These are phyloP conservation scores for Rhodocollybia butyracea DNA, from an alignment of 768 basidiomycete genomes.

Conservation along the genomic window DNA sequence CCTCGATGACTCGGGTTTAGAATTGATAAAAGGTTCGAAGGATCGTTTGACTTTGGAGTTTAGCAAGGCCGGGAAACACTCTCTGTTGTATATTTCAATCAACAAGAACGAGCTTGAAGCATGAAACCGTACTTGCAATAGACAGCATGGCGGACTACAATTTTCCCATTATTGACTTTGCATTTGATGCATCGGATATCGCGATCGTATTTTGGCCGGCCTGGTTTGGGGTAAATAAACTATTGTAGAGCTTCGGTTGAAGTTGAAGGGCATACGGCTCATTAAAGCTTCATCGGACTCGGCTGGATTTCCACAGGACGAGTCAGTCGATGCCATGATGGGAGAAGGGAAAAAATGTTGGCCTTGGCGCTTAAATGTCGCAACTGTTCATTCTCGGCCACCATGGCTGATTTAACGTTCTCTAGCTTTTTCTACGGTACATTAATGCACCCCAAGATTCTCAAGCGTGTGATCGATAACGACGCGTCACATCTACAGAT, in stretches of 20 bases:
- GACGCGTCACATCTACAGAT: constrained; percentile 61
- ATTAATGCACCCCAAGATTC: constrained; percentile 81
- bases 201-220: constrained; percentile 64
- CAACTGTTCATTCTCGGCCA: not conserved
- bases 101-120: not conserved
- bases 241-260: not conserved
- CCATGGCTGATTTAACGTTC: not conserved
- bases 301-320: constrained; percentile 63
- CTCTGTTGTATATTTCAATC: constrained; percentile 31
- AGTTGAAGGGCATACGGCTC: constrained; percentile 47
- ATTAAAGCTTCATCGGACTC: constrained; percentile 60
- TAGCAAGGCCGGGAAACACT: constrained; percentile 65
- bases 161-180: constrained; percentile 58
- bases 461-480: constrained; percentile 72
- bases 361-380: not conserved
- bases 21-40: constrained; percentile 64
- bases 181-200: constrained; percentile 79
- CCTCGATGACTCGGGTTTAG: constrained; percentile 49
- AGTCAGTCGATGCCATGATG: not conserved
- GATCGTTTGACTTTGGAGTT: constrained; percentile 60
- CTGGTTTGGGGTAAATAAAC: constrained; percentile 33
- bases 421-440: constrained; percentile 88
- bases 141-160: constrained; percentile 75
- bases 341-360: not conserved
- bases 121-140: constrained; percentile 69